Percentiles rank a stretch among this genome's conserved stretches.
Evolutionary conservation across 1,284 basidiomycete genomes (phyloP).

Genomic region (Leucoagaricus sp.): DNA sequence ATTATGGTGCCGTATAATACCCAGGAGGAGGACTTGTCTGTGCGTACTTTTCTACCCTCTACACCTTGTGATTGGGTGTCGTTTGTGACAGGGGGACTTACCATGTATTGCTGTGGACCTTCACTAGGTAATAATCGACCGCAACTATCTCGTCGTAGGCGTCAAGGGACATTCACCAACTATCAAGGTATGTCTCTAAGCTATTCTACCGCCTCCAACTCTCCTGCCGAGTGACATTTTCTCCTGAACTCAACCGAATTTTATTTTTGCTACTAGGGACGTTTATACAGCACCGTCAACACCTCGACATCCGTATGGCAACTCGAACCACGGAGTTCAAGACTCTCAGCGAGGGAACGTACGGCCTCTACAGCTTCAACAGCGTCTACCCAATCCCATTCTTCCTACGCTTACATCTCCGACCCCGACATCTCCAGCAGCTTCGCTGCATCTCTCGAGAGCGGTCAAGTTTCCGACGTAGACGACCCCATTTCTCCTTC

Average conservation of each 20-base stretch:
- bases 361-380: conserved; percentile 75
- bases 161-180: conserved; percentile 66
- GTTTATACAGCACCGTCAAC: conserved; percentile 67
- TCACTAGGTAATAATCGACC: conserved; percentile 66
- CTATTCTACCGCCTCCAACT: background rate
- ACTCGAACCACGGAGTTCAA: conserved; percentile 62
- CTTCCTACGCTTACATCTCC: conserved; percentile 76
- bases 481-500: conserved; percentile 58
- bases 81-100: background rate
- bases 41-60: conserved; percentile 37
- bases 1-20: conserved; percentile 71
- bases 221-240: background rate
- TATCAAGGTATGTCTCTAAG: conserved; percentile 54
- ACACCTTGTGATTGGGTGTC: background rate
- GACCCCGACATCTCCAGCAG: conserved; percentile 80
- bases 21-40: conserved; percentile 67
- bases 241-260: background rate
- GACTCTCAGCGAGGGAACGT: conserved; percentile 58
- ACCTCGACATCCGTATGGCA: conserved; percentile 70
- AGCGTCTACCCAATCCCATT: conserved; percentile 72
- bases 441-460: conserved; percentile 77
- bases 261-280: conserved; percentile 54
- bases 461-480: conserved; percentile 64
- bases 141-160: conserved; percentile 67
- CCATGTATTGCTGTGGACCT: background rate